Evolutionary conservation across 2,329 filamentous ascomycete genomes (phyloP).

Genomic region (Trichoderma sp.): DNA sequence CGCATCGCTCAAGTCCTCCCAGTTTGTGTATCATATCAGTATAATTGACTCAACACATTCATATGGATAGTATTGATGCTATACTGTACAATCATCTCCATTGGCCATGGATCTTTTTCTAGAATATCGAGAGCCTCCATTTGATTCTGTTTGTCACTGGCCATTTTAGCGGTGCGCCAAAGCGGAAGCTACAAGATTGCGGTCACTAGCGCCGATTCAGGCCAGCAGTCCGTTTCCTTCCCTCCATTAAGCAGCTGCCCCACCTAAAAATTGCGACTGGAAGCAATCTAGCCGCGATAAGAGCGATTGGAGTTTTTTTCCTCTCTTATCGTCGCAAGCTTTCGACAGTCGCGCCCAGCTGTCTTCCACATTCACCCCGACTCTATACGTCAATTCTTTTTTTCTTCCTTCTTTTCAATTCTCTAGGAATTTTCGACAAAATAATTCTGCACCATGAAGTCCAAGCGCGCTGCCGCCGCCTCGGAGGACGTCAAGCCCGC

Average conservation of each 20-base stretch:
- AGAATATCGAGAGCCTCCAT: neutral
- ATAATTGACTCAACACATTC: no score
- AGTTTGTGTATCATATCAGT: neutral
- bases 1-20: neutral
- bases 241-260: neutral
- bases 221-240: neutral
- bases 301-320: constrained; percentile 18
- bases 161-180: neutral
- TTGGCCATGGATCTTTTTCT: neutral
- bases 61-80: neutral
- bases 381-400: neutral
- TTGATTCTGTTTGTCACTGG: neutral
- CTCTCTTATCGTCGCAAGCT: neutral
- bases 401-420: neutral
- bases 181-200: neutral
- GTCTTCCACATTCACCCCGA: neutral
- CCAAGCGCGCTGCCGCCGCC: constrained; percentile 38
- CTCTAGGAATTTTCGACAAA: neutral
- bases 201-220: neutral
- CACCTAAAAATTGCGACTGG: neutral
- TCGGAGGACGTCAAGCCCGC: constrained; percentile 33
- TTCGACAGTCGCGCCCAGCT: neutral
- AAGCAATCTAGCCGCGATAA: neutral
- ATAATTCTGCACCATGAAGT: constrained; percentile 34
- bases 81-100: neutral